Conservation (phyloP, 768 basidiomycete genomes). For the Agrocybe pediades region DNA sequence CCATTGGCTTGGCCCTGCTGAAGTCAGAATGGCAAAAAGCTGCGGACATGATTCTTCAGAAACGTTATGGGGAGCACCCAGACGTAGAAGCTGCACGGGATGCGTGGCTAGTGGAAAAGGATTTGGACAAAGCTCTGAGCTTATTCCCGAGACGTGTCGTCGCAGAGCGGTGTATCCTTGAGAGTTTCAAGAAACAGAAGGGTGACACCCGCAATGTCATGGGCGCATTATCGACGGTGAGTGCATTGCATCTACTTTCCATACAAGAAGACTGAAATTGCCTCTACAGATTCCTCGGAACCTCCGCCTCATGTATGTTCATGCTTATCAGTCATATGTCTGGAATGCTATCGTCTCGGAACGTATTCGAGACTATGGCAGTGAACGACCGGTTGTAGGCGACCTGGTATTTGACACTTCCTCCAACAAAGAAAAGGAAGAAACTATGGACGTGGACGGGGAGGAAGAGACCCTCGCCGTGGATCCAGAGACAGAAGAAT, state of each 20-base stretch:
- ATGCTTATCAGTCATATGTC: slow-evolving; percentile 97
- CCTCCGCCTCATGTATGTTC: slow-evolving; percentile 95
- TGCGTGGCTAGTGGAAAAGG: slow-evolving; percentile 84
- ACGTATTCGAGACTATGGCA: slow-evolving; percentile 78
- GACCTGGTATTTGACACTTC: slow-evolving; percentile 80
- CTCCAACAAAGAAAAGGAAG: slow-evolving; percentile 30
- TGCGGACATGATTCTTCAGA: slow-evolving; percentile 76
- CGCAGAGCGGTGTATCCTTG: slow-evolving; percentile 90
- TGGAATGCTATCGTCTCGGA: slow-evolving; percentile 99
- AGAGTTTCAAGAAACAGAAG: slow-evolving; percentile 82
- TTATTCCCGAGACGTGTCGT: slow-evolving; percentile 90
- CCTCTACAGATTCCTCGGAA: slow-evolving; percentile 84
- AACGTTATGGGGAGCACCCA: slow-evolving; percentile 89
- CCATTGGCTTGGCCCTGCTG: slow-evolving; percentile 89
- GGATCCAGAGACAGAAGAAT: slow-evolving; percentile 24
- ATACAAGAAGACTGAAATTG: not conserved
- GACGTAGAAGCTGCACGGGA: slow-evolving; percentile 83
- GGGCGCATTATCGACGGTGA: slow-evolving; percentile 84
- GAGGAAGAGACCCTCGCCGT: slow-evolving; percentile 22
- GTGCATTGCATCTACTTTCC: slow-evolving; percentile 10
- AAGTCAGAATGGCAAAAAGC: slow-evolving; percentile 91
- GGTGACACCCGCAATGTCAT: slow-evolving; percentile 82
- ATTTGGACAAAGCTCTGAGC: slow-evolving; percentile 80
- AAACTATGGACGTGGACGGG: slow-evolving; percentile 30
- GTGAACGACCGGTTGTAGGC: slow-evolving; percentile 74